These are phyloP conservation scores for Corylus heterophylla DNA, from an alignment of 306 rosid genomes.

Conservation along the genomic window DNA sequence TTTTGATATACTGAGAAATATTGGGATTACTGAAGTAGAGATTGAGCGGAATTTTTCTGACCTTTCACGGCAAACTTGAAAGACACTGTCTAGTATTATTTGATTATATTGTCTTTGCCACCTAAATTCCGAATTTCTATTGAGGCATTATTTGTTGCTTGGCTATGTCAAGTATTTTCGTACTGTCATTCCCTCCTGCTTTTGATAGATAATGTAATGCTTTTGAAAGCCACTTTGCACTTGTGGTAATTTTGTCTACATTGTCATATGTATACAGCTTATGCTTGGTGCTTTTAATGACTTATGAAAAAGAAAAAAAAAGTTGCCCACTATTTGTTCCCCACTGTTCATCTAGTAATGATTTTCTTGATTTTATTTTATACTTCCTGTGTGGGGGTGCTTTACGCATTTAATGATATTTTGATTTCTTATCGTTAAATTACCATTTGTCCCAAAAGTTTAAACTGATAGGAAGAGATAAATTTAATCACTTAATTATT, in stretches of 20 bases:
- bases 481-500: no score
- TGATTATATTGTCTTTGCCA: slow-evolving; percentile 7
- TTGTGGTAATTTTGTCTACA: neutral
- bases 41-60: slow-evolving; percentile 14
- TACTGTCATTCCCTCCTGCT: neutral
- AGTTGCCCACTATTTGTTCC: neutral
- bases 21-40: slow-evolving; percentile 12
- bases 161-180: neutral
- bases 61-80: slow-evolving; percentile 11
- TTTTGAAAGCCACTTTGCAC: neutral
- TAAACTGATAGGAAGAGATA: no score
- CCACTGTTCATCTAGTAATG: neutral
- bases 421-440: no score
- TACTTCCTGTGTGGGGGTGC: no score
- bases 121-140: slow-evolving; percentile 7
- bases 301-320: neutral
- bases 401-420: no score
- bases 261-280: neutral
- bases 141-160: neutral
- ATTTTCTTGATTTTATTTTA: no score
- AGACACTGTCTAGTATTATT: neutral
- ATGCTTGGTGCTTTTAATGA: neutral
- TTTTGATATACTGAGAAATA: neutral
- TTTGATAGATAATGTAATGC: neutral
- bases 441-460: no score